Evolutionary conservation across 2,329 filamentous ascomycete genomes (phyloP).

Genomic region (Alternaria incomplexa): DNA sequence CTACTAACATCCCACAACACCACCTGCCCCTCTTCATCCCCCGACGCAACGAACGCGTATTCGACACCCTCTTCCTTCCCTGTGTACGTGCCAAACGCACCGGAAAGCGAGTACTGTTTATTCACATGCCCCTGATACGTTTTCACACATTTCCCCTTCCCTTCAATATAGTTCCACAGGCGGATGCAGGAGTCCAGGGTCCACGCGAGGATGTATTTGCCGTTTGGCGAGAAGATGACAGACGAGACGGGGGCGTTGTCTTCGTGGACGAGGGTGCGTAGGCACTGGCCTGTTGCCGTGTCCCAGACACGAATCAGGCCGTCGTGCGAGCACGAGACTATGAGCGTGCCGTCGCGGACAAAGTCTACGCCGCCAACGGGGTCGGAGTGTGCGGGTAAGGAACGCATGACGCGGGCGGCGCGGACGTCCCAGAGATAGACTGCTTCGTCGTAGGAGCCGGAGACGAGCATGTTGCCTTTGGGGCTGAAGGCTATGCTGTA

Average conservation of each 20-base stretch:
- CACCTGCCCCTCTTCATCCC: slow-evolving; percentile 85
- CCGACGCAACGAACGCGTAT: slow-evolving; percentile 73
- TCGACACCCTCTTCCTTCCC: slow-evolving; percentile 20
- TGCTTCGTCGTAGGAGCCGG: slow-evolving; percentile 95
- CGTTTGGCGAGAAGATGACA: slow-evolving; percentile 93
- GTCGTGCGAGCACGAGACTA: slow-evolving; percentile 90
- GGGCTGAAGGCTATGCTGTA: slow-evolving; percentile 95
- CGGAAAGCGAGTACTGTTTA: slow-evolving; percentile 80
- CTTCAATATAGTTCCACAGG: slow-evolving; percentile 93
- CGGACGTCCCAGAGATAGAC: slow-evolving; percentile 97
- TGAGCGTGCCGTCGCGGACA: slow-evolving; percentile 86
- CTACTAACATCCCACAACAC: slow-evolving; percentile 89
- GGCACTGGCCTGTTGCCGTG: slow-evolving; percentile 89
- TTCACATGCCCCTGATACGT: slow-evolving; percentile 96
- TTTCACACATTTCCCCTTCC: slow-evolving; percentile 88
- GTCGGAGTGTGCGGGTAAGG: slow-evolving; percentile 91
- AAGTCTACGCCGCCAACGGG: slow-evolving; percentile 95
- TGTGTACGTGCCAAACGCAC: slow-evolving; percentile 77
- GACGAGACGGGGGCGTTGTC: slow-evolving; percentile 90
- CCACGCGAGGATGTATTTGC: slow-evolving; percentile 88
- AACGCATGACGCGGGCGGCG: slow-evolving; percentile 85
- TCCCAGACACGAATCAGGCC: slow-evolving; percentile 86
- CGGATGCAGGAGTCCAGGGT: slow-evolving; percentile 89
- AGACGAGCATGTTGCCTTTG: slow-evolving; percentile 95
- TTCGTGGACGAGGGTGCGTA: slow-evolving; percentile 93